phyloP scores from a whole-genome alignment of 176 grass and related monocot genomes.

The Puccinellia tenuiflora region DNA sequence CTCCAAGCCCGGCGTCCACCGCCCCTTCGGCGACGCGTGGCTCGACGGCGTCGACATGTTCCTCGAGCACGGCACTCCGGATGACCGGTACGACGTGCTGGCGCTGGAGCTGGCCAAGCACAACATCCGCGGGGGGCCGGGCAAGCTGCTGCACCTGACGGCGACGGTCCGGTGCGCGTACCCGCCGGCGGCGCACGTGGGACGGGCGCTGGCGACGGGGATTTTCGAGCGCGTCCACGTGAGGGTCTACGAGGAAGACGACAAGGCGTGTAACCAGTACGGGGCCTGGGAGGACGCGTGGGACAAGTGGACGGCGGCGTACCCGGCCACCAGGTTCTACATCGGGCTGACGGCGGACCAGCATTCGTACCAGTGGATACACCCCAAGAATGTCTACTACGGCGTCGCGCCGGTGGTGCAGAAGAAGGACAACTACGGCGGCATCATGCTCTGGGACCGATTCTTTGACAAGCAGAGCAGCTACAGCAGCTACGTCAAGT shows the following conservation, averaged over 20 bases:
- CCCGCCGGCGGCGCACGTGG: not conserved
- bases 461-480: not conserved
- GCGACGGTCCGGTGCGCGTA: conserved; percentile 10
- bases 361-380: not conserved
- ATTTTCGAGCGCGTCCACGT: conserved; percentile 6
- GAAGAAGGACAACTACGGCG: not conserved
- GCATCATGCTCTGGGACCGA: conserved; percentile 7
- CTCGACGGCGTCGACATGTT: conserved; percentile 26
- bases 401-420: not conserved
- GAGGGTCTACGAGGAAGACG: not conserved
- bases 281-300: not conserved
- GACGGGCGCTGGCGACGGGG: not conserved
- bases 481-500: not conserved
- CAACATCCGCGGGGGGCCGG: not conserved
- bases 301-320: conserved; percentile 5
- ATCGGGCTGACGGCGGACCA: not conserved
- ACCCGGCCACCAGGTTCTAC: conserved; percentile 9
- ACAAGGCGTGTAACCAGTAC: not conserved
- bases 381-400: not conserved
- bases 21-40: conserved; percentile 19
- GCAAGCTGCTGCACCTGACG: conserved; percentile 21
- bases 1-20: not conserved
- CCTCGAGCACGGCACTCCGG: not conserved
- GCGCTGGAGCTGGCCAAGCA: conserved; percentile 13
- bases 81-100: not conserved